Evolutionary conservation across 139 green algal genomes (phyloP).

Genomic region (Asterochloris sp.): DNA sequence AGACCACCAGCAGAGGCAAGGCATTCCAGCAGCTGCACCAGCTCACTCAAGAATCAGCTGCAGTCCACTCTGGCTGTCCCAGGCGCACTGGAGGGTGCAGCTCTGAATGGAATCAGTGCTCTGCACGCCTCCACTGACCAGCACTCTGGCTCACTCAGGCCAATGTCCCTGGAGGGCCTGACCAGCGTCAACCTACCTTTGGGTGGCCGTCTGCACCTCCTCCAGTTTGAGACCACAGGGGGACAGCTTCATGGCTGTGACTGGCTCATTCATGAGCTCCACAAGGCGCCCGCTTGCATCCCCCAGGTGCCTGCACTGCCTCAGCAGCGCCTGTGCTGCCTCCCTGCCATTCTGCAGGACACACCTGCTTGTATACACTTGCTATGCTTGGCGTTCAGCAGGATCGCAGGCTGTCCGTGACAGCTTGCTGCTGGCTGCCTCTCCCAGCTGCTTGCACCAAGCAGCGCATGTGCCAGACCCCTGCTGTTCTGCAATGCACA

Average conservation of each 20-base stretch:
- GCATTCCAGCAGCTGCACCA: no score
- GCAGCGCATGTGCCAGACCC: neutral
- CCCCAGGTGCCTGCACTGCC: constrained; percentile 24
- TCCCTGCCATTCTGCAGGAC: constrained; percentile 54
- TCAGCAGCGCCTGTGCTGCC: constrained; percentile 45
- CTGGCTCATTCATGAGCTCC: constrained; percentile 18
- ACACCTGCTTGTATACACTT: neutral
- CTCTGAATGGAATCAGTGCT: neutral
- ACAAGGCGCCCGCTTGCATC: constrained; percentile 14
- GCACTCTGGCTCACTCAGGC: neutral
- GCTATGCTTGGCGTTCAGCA: neutral
- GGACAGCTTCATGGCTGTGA: neutral
- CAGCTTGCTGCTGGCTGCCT: neutral
- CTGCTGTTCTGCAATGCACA: neutral
- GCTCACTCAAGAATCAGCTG: no score
- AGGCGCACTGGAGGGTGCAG: no score
- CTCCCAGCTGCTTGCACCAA: neutral
- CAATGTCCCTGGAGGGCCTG: neutral
- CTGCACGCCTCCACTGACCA: neutral
- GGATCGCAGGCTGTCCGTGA: neutral
- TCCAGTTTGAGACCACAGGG: neutral
- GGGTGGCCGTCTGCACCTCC: constrained; percentile 10
- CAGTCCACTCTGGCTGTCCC: no score
- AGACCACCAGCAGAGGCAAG: no score
- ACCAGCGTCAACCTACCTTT: neutral